Conservation (phyloP, 495 filamentous ascomycete species). For the Penicillium verhagenii region DNA sequence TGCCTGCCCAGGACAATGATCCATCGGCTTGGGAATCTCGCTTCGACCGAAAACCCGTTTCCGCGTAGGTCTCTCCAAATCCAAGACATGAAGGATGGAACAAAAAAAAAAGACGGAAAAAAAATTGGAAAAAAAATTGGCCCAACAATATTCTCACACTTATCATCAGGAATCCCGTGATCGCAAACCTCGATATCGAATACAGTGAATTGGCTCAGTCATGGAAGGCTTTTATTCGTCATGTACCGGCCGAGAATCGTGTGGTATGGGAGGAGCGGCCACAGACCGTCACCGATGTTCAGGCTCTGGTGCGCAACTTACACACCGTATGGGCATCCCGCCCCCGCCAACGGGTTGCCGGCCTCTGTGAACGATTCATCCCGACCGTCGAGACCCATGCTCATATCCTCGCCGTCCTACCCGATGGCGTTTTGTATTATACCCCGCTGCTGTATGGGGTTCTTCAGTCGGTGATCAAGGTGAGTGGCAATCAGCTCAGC, state of each 20-base stretch:
- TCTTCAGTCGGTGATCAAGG: slow-evolving; percentile 47
- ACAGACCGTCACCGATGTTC: slow-evolving; percentile 34
- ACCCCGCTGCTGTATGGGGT: slow-evolving; percentile 45
- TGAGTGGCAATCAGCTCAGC: slow-evolving; percentile 17
- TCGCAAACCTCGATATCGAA: slow-evolving; percentile 46
- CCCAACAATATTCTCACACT: background rate
- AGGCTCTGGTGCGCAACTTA: slow-evolving; percentile 28
- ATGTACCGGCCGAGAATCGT: slow-evolving; percentile 32
- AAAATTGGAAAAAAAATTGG: background rate
- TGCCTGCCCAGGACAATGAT: slow-evolving; percentile 16
- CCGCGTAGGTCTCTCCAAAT: slow-evolving; percentile 15
- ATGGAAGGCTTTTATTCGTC: slow-evolving; percentile 43
- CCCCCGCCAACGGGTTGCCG: slow-evolving; percentile 30
- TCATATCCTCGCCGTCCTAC: slow-evolving; percentile 33
- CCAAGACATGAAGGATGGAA: background rate
- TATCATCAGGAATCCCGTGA: slow-evolving; percentile 28
- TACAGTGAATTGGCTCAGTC: slow-evolving; percentile 43
- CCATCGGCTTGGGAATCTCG: slow-evolving; percentile 20
- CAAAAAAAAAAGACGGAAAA: background rate
- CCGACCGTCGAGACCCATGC: slow-evolving; percentile 39
- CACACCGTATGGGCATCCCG: slow-evolving; percentile 34
- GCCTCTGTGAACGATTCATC: slow-evolving; percentile 38
- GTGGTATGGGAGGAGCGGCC: slow-evolving; percentile 36
- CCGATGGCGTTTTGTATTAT: slow-evolving; percentile 35
- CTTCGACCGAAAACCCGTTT: slow-evolving; percentile 28